Percentiles rank a stretch among this genome's conserved stretches.
Conservation (phyloP, 768 basidiomycete genomes). For the Tephrocybe sp. region DNA sequence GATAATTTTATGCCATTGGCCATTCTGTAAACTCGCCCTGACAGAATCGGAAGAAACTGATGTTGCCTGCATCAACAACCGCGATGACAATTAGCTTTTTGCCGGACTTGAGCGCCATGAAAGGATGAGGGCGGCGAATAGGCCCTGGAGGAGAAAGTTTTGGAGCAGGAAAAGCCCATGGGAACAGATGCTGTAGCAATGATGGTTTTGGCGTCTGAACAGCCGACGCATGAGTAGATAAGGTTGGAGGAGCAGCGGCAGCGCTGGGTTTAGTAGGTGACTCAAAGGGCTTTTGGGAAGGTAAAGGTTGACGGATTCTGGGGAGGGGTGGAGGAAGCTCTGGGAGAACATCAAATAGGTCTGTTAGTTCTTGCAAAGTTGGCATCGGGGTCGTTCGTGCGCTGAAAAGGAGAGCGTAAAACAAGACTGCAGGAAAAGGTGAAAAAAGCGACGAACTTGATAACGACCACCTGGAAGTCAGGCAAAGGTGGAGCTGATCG, state of each 20-base stretch:
- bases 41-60: constrained; percentile 86
- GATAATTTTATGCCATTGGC: constrained; percentile 52
- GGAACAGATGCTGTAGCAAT: constrained; percentile 24
- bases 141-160: constrained; percentile 14
- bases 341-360: constrained; percentile 69
- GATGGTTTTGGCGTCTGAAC: constrained; percentile 13
- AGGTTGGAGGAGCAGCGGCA: neutral
- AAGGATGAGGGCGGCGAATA: constrained; percentile 60
- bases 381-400: constrained; percentile 84
- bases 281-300: neutral
- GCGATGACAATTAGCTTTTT: constrained; percentile 84
- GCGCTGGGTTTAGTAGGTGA: constrained; percentile 2
- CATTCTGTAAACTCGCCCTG: constrained; percentile 84
- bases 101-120: constrained; percentile 78
- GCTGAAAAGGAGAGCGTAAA: constrained; percentile 34
- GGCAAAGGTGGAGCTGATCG: constrained; percentile 75
- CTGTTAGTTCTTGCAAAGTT: constrained; percentile 70
- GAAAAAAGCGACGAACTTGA: constrained; percentile 52
- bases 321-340: constrained; percentile 63
- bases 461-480: constrained; percentile 83
- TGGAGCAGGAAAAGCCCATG: constrained; percentile 19
- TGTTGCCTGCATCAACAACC: constrained; percentile 83
- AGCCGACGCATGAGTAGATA: neutral
- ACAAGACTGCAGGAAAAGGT: neutral
- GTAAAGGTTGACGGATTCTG: constrained; percentile 31